These are phyloP conservation scores for Coemansia erecta DNA, from an alignment of 192 early-diverging fungal genomes.

Conservation along the genomic window DNA sequence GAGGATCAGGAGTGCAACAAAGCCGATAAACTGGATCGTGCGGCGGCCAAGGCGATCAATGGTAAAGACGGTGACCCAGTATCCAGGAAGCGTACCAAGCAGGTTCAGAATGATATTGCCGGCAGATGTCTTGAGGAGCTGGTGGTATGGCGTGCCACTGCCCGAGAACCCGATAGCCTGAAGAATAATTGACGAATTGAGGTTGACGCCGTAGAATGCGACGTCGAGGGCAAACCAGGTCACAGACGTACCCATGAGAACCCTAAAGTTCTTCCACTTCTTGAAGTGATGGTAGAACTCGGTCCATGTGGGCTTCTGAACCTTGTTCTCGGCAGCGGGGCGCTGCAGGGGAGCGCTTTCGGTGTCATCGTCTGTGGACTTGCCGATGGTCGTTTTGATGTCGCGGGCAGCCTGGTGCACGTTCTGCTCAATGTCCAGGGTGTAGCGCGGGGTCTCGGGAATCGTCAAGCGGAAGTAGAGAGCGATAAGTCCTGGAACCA, in stretches of 20 bases:
- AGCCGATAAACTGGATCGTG: conserved; percentile 86
- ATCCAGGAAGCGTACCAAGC: conserved; percentile 85
- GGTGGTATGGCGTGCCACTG: conserved; percentile 31
- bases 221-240: conserved; percentile 77
- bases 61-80: conserved; percentile 88
- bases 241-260: conserved; percentile 69
- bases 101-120: conserved; percentile 88
- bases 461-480: conserved; percentile 91
- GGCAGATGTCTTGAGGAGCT: conserved; percentile 66
- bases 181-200: conserved; percentile 75
- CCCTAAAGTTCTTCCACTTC: conserved; percentile 73
- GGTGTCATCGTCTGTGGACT: conserved; percentile 17
- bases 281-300: conserved; percentile 73
- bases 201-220: conserved; percentile 75
- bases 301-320: conserved; percentile 33
- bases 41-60: conserved; percentile 87
- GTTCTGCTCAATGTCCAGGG: conserved; percentile 68
- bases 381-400: conserved; percentile 22
- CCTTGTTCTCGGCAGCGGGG: conserved; percentile 28
- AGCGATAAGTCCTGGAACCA: conserved; percentile 72
- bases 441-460: conserved; percentile 92
- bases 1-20: conserved; percentile 71
- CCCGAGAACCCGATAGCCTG: conserved; percentile 63
- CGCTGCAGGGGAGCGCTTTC: conserved; percentile 44
- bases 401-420: conserved; percentile 36